Conservation (phyloP, 495 filamentous ascomycete species). For the Letharia columbiana region DNA sequence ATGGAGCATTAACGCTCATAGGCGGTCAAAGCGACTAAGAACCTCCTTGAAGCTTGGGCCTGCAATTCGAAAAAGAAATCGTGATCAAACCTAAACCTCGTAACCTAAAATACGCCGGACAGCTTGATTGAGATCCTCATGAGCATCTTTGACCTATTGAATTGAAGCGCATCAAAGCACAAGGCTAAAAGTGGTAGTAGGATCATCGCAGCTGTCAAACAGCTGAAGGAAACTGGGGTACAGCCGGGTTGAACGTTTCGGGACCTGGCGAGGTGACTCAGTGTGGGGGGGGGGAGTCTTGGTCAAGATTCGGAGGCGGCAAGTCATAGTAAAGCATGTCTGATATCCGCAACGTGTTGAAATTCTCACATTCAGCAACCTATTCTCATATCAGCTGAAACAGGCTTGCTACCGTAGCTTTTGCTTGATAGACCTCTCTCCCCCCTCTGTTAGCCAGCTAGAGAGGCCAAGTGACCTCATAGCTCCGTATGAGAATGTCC, state of each 20-base stretch:
- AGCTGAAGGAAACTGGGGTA: slow-evolving; percentile 12
- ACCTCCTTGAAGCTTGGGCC: slow-evolving; percentile 21
- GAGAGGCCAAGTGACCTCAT: background rate
- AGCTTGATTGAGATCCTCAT: slow-evolving; percentile 9
- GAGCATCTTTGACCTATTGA: background rate
- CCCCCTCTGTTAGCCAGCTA: background rate
- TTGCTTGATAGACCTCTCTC: background rate
- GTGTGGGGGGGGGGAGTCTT: background rate
- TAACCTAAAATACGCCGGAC: slow-evolving; percentile 16
- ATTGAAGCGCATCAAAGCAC: slow-evolving; percentile 9
- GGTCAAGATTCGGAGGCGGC: background rate
- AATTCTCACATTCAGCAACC: background rate
- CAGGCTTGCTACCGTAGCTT: background rate
- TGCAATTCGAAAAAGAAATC: slow-evolving; percentile 6
- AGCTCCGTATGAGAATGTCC: background rate
- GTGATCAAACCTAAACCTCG: slow-evolving; percentile 15
- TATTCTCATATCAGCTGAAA: background rate
- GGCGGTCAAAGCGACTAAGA: slow-evolving; percentile 27
- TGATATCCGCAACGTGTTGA: slow-evolving; percentile 3
- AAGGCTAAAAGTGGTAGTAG: slow-evolving; percentile 15
- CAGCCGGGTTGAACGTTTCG: slow-evolving; percentile 8
- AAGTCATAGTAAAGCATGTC: background rate
- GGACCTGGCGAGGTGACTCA: slow-evolving; percentile 7
- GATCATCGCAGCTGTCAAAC: slow-evolving; percentile 12
- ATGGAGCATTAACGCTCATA: slow-evolving; percentile 17